Percentiles rank a stretch among this genome's conserved stretches.
These are phyloP conservation scores for Didymella glomerata DNA, from an alignment of 2,329 filamentous ascomycete genomes.

Conservation along the genomic window DNA sequence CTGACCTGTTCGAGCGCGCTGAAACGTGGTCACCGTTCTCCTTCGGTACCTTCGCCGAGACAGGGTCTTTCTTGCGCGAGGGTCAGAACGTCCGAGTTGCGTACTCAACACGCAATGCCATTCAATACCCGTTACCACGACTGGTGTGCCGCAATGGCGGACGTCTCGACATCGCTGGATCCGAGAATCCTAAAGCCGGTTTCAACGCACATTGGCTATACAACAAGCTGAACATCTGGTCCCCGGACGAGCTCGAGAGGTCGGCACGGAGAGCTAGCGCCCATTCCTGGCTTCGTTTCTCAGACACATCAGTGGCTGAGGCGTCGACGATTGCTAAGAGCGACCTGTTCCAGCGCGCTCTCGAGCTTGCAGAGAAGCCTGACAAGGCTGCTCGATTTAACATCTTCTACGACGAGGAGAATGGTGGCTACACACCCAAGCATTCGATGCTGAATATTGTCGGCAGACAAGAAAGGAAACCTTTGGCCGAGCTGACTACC, in stretches of 20 bases:
- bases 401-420: conserved; percentile 72
- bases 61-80: conserved; percentile 92
- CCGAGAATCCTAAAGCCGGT: conserved; percentile 77
- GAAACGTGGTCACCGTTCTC: conserved; percentile 89
- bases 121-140: conserved; percentile 83
- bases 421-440: conserved; percentile 71
- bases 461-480: conserved; percentile 70
- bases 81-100: conserved; percentile 79
- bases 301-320: conserved; percentile 78
- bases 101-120: conserved; percentile 86
- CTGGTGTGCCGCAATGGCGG: conserved; percentile 84
- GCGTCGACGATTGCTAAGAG: conserved; percentile 73
- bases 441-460: conserved; percentile 85
- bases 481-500: conserved; percentile 72
- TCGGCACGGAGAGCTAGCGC: conserved; percentile 68
- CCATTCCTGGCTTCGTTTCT: conserved; percentile 92
- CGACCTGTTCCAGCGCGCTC: conserved; percentile 77
- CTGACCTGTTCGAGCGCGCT: conserved; percentile 93
- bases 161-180: conserved; percentile 75
- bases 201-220: conserved; percentile 80
- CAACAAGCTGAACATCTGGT: conserved; percentile 91
- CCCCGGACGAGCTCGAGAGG: conserved; percentile 76
- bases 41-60: conserved; percentile 89
- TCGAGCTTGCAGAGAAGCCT: conserved; percentile 61
- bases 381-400: conserved; percentile 72